Conservation (phyloP, 2,329 filamentous ascomycete species). For the Cytospora piceicola region DNA sequence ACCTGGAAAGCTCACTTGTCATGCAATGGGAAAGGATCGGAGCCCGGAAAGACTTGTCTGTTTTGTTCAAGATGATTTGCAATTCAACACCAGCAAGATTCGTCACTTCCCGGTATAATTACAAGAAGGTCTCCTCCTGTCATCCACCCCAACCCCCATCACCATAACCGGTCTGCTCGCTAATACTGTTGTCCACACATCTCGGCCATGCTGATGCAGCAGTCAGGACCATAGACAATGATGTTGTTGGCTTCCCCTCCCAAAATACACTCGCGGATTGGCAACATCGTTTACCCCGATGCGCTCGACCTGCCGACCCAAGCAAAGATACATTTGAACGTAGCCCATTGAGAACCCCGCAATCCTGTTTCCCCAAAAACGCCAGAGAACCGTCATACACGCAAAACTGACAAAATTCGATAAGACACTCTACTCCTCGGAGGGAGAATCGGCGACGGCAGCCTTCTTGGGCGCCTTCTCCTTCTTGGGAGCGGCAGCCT, state of each 20-base stretch:
- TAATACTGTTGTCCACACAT: constrained; percentile 17
- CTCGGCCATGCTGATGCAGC: constrained; percentile 8
- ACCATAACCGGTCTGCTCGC: constrained; percentile 17
- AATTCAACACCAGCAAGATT: constrained; percentile 27
- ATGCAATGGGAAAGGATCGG: not conserved
- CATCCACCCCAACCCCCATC: constrained; percentile 5
- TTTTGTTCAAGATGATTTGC: constrained; percentile 18
- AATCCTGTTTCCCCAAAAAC: constrained; percentile 39
- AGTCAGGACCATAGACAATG: constrained; percentile 15
- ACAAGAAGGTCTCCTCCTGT: constrained; percentile 37
- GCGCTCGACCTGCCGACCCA: constrained; percentile 22
- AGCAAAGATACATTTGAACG: constrained; percentile 32
- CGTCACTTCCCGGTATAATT: constrained; percentile 41
- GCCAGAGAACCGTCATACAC: constrained; percentile 35
- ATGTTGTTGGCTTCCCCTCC: constrained; percentile 4
- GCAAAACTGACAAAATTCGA: constrained; percentile 7
- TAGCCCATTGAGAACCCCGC: constrained; percentile 34
- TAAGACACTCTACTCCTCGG: constrained; percentile 16
- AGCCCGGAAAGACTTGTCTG: not conserved
- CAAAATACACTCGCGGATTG: constrained; percentile 38
- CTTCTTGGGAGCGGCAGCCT: constrained; percentile 50
- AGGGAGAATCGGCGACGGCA: constrained; percentile 22
- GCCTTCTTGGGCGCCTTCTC: constrained; percentile 47
- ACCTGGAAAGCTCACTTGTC: constrained; percentile 7
- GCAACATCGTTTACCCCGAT: constrained; percentile 26